Evolutionary conservation across 805 yeast species (phyloP).

Genomic region (Schizosaccharomyces japonicus): DNA sequence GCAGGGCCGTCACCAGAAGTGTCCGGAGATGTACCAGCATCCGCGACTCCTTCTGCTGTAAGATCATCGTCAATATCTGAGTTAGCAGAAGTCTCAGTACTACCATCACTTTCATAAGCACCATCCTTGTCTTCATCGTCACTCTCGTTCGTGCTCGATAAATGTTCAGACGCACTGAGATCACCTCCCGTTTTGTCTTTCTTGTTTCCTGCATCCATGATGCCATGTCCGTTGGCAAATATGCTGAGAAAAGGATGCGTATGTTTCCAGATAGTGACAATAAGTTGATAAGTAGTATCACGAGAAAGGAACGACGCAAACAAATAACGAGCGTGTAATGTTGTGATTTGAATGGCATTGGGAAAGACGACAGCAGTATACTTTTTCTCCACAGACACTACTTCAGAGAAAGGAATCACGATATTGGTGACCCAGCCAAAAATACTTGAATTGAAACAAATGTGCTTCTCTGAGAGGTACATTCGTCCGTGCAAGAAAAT

Average conservation of each 20-base stretch:
- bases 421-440: conserved; percentile 79
- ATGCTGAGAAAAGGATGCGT: conserved; percentile 16
- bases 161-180: conserved; percentile 5
- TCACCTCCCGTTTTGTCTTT: conserved; percentile 6
- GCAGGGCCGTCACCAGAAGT: background rate
- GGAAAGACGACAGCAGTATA: conserved; percentile 77
- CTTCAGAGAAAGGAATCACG: conserved; percentile 45
- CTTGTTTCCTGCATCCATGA: conserved; percentile 7
- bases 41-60: conserved; percentile 2
- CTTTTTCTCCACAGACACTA: conserved; percentile 51
- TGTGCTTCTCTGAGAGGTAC: conserved; percentile 49
- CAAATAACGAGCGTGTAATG: conserved; percentile 36
- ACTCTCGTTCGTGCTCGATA: conserved; percentile 7
- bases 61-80: conserved; percentile 5
- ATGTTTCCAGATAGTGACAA: conserved; percentile 43
- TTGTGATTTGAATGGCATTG: conserved; percentile 58
- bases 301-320: conserved; percentile 76
- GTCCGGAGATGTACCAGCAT: background rate
- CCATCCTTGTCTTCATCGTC: conserved; percentile 21
- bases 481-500: conserved; percentile 70
- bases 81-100: conserved; percentile 16
- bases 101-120: conserved; percentile 8
- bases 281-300: conserved; percentile 48
- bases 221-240: conserved; percentile 2
- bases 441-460: conserved; percentile 70